Base-by-base conservation (phyloP, 1,284 basidiomycete genomes). In the Irpex sp. region DNA sequence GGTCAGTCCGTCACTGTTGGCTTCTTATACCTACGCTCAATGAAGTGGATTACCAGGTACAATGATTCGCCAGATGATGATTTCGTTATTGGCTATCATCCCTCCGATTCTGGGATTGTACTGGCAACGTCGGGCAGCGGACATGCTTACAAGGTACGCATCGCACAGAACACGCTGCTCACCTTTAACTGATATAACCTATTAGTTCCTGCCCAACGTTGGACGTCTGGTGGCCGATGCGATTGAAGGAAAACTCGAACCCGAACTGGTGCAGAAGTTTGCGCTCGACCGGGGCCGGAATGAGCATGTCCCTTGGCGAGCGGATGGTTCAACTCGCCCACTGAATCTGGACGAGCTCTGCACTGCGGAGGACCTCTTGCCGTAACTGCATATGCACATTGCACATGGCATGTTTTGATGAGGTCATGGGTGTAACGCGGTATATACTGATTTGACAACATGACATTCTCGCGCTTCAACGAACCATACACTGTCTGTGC, bases 61-160 rank as follows among this genome's bases (percentile, higher is more conserved):
- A 87, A 86, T n/a, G 89, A 92, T 70, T 82, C 89, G 2, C 81
- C 85, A 1, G 91, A 94, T 71, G 85, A 85, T 1, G 80, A 94
- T 75, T 95, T 91, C 89, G 79, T 94, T 47, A 91, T 95, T 66
- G 90, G 92, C 40, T 80, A 76, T 54, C 81, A 87, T 64, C 86
- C 89, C 0, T 71, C 73, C 5, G 82, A 91, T 70, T 70, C 78
- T 8, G 81, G 81, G 1, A 69, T 95, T 15, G 72, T 92, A 58
- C 74, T 94, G 17, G 92, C 91, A 4, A 93, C 91, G 0, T 89
- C 83, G 13, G 93, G 89, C 5, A 91, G 87, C 67, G 93, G 92
- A 0, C 93, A 95, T 75, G 92, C 86, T 0, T 94, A 86, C 80
- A 95, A 94, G 82, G 91, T 87, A 62, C 72, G 69, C 5, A 2